Conservation (phyloP, 2,329 filamentous ascomycete genomes). For the Aspergillaceae sp. region DNA sequence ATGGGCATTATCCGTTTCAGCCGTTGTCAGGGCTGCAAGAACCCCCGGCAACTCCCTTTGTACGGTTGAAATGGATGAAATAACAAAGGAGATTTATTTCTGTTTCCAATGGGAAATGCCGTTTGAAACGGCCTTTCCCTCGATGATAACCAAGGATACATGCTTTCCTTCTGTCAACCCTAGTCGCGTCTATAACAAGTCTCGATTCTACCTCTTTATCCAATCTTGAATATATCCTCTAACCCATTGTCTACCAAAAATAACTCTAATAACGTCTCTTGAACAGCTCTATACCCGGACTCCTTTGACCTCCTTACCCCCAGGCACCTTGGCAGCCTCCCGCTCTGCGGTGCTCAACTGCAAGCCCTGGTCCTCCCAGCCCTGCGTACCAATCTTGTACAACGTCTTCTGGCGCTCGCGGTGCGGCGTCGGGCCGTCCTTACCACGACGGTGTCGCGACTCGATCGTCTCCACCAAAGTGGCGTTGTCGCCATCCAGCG, state of each 20-base stretch:
- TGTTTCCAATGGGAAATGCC: too few species aligned
- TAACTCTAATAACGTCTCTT: neutral
- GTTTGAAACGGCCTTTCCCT: neutral
- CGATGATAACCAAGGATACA: neutral
- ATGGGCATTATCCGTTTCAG: neutral
- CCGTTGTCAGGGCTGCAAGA: too few species aligned
- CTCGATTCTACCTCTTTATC: neutral
- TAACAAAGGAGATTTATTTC: neutral
- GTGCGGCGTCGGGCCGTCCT: constrained; percentile 22
- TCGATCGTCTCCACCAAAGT: constrained; percentile 34
- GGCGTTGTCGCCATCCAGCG: constrained; percentile 32
- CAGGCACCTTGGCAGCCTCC: constrained; percentile 24
- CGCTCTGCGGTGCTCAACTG: constrained; percentile 30
- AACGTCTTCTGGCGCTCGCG: constrained; percentile 31
- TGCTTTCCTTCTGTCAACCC: neutral
- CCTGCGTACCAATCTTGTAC: constrained; percentile 32
- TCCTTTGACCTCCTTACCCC: constrained; percentile 25
- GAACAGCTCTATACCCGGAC: constrained; percentile 10
- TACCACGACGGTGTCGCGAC: constrained; percentile 35
- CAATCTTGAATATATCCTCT: neutral
- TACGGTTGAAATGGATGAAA: neutral
- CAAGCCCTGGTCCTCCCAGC: constrained; percentile 37
- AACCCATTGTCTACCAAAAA: neutral
- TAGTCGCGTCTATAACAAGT: neutral
- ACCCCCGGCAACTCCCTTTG: too few species aligned